These are phyloP conservation scores for Chaetomium globosum DNA, from an alignment of 2,329 filamentous ascomycete genomes.

Conservation along the genomic window DNA sequence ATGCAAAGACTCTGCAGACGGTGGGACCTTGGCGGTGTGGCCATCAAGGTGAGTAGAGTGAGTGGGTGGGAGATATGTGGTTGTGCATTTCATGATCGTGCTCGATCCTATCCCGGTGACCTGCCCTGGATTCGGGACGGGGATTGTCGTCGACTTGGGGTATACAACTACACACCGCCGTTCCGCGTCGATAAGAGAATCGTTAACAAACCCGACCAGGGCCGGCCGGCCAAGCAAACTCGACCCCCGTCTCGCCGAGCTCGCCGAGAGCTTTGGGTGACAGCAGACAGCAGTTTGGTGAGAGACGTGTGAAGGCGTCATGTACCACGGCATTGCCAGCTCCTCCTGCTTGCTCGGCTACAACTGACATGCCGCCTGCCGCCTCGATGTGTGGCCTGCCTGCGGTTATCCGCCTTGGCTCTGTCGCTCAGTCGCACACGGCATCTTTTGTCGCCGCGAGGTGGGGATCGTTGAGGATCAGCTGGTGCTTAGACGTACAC, in stretches of 20 bases:
- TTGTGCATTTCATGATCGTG: not conserved
- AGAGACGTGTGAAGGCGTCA: conserved; percentile 13
- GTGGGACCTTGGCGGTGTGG: not conserved
- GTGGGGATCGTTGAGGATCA: not conserved
- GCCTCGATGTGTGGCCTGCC: not conserved
- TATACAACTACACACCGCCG: not conserved
- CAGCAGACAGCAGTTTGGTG: not conserved
- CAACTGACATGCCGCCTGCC: not conserved
- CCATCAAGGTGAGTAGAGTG: not conserved
- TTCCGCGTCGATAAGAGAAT: not conserved
- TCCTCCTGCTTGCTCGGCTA: not conserved
- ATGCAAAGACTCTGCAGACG: conserved; percentile 5
- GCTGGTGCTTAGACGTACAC: not conserved
- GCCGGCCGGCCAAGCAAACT: not conserved
- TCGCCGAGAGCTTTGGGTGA: not conserved
- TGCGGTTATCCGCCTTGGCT: conserved; percentile 12
- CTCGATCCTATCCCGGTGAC: not conserved
- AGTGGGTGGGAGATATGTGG: not conserved
- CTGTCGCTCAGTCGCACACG: not conserved
- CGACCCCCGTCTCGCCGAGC: not conserved
- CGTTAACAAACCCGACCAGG: no score
- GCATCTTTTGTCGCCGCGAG: not conserved
- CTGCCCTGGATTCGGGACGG: not conserved
- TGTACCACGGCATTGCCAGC: conserved; percentile 14
- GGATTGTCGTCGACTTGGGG: not conserved